Conservation (phyloP, 2,329 filamentous ascomycete species). For the Harringtonia aguacate region DNA sequence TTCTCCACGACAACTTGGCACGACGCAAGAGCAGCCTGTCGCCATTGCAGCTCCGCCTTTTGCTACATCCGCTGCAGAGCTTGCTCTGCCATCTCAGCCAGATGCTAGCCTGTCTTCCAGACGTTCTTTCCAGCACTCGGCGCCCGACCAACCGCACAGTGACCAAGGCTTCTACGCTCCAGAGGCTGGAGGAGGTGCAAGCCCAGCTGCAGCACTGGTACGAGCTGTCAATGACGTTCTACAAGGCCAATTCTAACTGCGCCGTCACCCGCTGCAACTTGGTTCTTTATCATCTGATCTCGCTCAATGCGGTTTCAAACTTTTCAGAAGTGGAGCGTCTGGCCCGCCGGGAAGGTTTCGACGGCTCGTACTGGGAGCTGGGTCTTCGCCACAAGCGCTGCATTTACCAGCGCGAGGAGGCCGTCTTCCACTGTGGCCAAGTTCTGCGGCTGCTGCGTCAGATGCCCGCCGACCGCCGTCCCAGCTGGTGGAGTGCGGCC, state of each 20-base stretch:
- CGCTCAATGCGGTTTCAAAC: slow-evolving; percentile 56
- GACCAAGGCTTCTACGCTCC: slow-evolving; percentile 48
- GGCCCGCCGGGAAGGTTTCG: slow-evolving; percentile 48
- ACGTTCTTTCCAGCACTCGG: slow-evolving; percentile 31
- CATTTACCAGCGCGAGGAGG: slow-evolving; percentile 52
- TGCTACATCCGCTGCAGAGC: slow-evolving; percentile 58
- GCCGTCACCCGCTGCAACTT: slow-evolving; percentile 53
- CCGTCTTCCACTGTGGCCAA: slow-evolving; percentile 58
- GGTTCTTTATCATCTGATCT: slow-evolving; percentile 60
- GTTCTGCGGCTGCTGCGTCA: slow-evolving; percentile 48
- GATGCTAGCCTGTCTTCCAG: slow-evolving; percentile 54
- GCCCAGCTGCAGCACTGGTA: slow-evolving; percentile 56
- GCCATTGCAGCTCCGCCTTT: slow-evolving; percentile 51
- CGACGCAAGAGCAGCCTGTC: slow-evolving; percentile 30
- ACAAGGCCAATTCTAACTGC: slow-evolving; percentile 45
- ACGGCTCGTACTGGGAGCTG: slow-evolving; percentile 40
- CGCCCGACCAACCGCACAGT: slow-evolving; percentile 32
- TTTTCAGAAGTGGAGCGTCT: slow-evolving; percentile 58
- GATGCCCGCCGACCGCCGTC: slow-evolving; percentile 50
- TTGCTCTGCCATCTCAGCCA: slow-evolving; percentile 55
- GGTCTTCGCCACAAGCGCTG: slow-evolving; percentile 49
- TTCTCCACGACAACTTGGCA: slow-evolving; percentile 52
- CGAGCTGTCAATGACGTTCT: slow-evolving; percentile 46
- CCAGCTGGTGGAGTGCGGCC: slow-evolving; percentile 61
- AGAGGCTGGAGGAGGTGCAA: slow-evolving; percentile 54